Conservation (phyloP, 2,329 filamentous ascomycete genomes). For the Tolypocladium cylindrosporum region DNA sequence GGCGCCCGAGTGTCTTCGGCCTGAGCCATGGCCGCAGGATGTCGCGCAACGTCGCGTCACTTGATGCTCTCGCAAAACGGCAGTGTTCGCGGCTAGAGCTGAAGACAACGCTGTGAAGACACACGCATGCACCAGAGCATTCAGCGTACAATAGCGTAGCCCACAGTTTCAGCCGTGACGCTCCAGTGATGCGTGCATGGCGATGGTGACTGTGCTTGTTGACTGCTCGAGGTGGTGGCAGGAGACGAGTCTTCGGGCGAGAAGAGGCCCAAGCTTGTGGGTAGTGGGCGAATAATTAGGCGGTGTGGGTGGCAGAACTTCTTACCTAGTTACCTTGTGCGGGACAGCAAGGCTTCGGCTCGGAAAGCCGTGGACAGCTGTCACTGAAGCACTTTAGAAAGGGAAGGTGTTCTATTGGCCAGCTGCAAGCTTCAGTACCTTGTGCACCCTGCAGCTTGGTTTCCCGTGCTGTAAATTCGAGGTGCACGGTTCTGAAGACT, state of each 20-base stretch:
- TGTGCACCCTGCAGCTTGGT: too few relatives aligned
- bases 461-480: background rate
- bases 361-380: too few relatives aligned
- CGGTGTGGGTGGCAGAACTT: conserved; percentile 18
- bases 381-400: background rate
- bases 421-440: too few relatives aligned
- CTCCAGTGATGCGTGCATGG: background rate
- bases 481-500: background rate
- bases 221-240: background rate
- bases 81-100: background rate
- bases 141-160: background rate
- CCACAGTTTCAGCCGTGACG: background rate
- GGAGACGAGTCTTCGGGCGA: background rate
- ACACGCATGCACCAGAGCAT: background rate
- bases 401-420: too few relatives aligned
- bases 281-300: conserved; percentile 13
- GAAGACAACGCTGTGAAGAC: background rate
- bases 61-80: background rate
- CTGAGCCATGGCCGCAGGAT: conserved; percentile 16
- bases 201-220: background rate
- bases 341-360: background rate
- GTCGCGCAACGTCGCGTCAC: conserved; percentile 3
- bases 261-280: background rate
- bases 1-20: conserved; percentile 9
- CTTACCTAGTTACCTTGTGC: background rate